These are phyloP conservation scores for Mycena rosella DNA, from an alignment of 768 basidiomycete genomes.

Conservation along the genomic window DNA sequence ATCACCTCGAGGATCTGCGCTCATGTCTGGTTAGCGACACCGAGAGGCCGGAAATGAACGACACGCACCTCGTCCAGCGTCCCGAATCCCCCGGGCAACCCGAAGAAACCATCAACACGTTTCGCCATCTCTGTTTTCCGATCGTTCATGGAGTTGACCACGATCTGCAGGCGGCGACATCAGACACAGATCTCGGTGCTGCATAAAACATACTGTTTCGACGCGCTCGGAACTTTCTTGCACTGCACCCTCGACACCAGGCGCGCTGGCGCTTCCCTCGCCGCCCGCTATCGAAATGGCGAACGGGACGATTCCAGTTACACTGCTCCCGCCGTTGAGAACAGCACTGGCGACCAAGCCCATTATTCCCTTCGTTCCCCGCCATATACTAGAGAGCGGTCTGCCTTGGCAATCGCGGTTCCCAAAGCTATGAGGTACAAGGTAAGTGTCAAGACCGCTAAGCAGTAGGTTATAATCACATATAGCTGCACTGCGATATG, in stretches of 20 bases:
- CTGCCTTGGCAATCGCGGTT: slow-evolving; percentile 69
- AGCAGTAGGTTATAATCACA: background rate
- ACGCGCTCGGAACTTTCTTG: slow-evolving; percentile 40
- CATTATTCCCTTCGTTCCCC: slow-evolving; percentile 91
- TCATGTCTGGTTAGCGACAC: background rate
- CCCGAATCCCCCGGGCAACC: slow-evolving; percentile 93
- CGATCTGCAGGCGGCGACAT: slow-evolving; percentile 47
- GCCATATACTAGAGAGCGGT: slow-evolving; percentile 84
- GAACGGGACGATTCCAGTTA: slow-evolving; percentile 82
- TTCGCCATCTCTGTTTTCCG: slow-evolving; percentile 95
- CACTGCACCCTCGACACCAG: slow-evolving; percentile 35
- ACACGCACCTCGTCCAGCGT: slow-evolving; percentile 92
- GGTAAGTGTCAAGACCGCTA: background rate
- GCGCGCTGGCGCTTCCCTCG: slow-evolving; percentile 62
- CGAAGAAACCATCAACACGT: slow-evolving; percentile 83
- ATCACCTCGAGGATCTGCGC: slow-evolving; percentile 85
- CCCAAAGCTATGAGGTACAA: slow-evolving; percentile 69
- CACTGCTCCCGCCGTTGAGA: slow-evolving; percentile 74
- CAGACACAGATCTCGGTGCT: background rate
- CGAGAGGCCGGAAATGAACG: slow-evolving; percentile 14
- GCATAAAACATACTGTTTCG: slow-evolving; percentile 30
- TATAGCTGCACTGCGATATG: slow-evolving; percentile 18
- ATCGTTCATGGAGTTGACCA: slow-evolving; percentile 89
- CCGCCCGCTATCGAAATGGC: slow-evolving; percentile 80
- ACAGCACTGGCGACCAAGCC: slow-evolving; percentile 79